A percentile compares a stretch with the other conserved stretches of the same genome.
phyloP scores from a whole-genome alignment of 176 grass and related monocot species.

The Cenchrus fungigraminus region DNA sequence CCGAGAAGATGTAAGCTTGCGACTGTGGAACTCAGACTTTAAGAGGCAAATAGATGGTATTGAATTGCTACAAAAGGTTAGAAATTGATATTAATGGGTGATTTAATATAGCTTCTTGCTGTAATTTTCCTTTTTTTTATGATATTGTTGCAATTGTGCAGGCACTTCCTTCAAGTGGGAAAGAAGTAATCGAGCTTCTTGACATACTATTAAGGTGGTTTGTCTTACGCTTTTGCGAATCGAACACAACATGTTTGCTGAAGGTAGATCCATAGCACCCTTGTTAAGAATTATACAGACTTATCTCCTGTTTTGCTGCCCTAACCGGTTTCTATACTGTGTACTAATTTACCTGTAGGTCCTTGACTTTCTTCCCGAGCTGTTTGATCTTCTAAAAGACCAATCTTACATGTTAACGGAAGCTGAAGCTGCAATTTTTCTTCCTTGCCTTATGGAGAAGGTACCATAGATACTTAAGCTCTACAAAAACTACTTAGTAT shows the following conservation, averaged over 20 bases:
- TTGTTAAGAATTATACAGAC: background rate
- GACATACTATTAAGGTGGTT: conserved; percentile 98
- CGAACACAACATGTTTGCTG: conserved; percentile 96
- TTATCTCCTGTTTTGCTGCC: background rate
- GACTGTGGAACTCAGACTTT: conserved; percentile 90
- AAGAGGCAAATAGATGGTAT: conserved; percentile 99
- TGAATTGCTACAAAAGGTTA: conserved; percentile 94
- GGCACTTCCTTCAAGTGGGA: conserved; percentile 75
- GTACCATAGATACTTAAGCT: conserved; percentile 35
- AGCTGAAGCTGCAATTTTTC: conserved; percentile 94
- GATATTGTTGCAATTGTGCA: conserved; percentile 39
- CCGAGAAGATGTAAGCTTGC: conserved; percentile 91
- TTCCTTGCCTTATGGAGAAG: conserved; percentile 94
- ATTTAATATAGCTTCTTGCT: conserved; percentile 11
- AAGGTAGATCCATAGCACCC: conserved; percentile 57
- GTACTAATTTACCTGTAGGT: conserved; percentile 54
- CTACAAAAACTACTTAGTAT: background rate
- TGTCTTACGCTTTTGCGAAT: conserved; percentile 98
- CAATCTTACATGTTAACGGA: conserved; percentile 89
- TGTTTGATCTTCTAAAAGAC: conserved; percentile 90
- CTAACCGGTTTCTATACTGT: background rate
- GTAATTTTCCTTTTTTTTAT: conserved; percentile 23
- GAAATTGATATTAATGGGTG: conserved; percentile 26
- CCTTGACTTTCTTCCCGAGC: conserved; percentile 97
- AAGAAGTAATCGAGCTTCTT: conserved; percentile 92